Evolutionary conservation across 2,329 filamentous ascomycete genomes (phyloP), one percentile per base, ranked within the genome.

Genomic region (Colletotrichum musae): DNA sequence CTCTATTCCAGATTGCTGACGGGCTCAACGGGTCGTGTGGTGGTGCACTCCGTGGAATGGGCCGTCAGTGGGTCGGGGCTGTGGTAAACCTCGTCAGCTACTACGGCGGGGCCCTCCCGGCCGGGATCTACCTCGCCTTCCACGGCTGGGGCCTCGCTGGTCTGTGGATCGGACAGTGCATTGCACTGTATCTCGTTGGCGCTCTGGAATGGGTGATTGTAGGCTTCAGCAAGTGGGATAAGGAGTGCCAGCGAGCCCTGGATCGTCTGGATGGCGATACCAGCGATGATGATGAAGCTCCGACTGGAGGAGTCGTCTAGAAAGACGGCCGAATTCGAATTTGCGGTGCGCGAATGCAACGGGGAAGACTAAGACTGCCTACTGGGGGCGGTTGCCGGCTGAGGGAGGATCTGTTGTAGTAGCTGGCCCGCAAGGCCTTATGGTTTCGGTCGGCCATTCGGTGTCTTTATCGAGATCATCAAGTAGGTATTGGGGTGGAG

Each of bases 1-100:
- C 94, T 0, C 83, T 97, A 2, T 97, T 97, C 80, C 94, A 97
- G 82, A 95, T 97, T 69, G 94, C 94, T 0, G 94, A 97, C 77
- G 94, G 94, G 0, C 81, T 97, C 41, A 96, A 96, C 75, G 94
- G 94, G 1, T 93, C 90, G 69, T 97, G 94, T 76, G 94, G 94
- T 1, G 94, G 94, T 1, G 89, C 90, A 21, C 81, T 97, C 15
- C 83, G 94, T 72, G 94, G 94, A 0, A 96, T 95, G 93, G 94
- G 94, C 2, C 84, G 93, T 63, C 94, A 97, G 79, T 94, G 95
- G 85, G 87, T 97, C 58, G 94, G 94, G 15, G 94, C 94, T 1
- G 82, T 90, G 1, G 93, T 97, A 61, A 97, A 97, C 77, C 84
- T 95, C 16, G 80, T 95, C 18, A 94, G 92, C 76, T 97, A 97